A percentile compares a stretch with the other conserved stretches of the same genome.
phyloP scores from a whole-genome alignment of 306 rosid species.

The Fragaria iinumae region DNA sequence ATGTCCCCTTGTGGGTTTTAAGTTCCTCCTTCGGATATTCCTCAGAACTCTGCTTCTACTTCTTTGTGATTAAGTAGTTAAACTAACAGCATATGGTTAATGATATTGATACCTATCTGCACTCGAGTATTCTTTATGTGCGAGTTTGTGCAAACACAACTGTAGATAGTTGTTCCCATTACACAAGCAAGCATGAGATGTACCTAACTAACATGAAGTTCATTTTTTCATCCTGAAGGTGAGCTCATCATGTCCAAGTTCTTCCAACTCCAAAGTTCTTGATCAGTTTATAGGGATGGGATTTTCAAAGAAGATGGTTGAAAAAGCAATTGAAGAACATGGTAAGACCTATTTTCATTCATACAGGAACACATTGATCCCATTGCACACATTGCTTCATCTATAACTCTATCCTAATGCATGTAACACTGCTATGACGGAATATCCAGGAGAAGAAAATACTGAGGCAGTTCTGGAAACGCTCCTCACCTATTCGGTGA shows the following conservation, averaged over 20 bases:
- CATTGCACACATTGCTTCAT: background rate
- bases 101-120: no score
- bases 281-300: conserved; percentile 81
- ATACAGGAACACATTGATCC: conserved; percentile 14
- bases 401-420: conserved; percentile 11
- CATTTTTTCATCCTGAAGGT: conserved; percentile 44
- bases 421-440: conserved; percentile 24
- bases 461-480: conserved; percentile 61
- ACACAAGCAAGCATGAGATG: background rate
- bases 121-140: no score
- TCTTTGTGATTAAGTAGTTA: no score
- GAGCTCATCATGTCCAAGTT: conserved; percentile 59
- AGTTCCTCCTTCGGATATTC: no score
- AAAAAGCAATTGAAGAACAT: conserved; percentile 70
- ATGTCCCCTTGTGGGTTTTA: no score
- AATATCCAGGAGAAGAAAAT: conserved; percentile 75
- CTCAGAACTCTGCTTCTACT: no score
- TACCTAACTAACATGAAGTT: conserved; percentile 19
- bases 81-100: no score
- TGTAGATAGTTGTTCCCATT: no score
- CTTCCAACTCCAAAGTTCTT: conserved; percentile 61
- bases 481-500: conserved; percentile 72
- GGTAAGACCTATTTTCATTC: conserved; percentile 48
- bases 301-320: conserved; percentile 60
- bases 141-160: no score